These are phyloP conservation scores for Eucalyptus marginata DNA, from an alignment of 345 rosid species.

Conservation along the genomic window DNA sequence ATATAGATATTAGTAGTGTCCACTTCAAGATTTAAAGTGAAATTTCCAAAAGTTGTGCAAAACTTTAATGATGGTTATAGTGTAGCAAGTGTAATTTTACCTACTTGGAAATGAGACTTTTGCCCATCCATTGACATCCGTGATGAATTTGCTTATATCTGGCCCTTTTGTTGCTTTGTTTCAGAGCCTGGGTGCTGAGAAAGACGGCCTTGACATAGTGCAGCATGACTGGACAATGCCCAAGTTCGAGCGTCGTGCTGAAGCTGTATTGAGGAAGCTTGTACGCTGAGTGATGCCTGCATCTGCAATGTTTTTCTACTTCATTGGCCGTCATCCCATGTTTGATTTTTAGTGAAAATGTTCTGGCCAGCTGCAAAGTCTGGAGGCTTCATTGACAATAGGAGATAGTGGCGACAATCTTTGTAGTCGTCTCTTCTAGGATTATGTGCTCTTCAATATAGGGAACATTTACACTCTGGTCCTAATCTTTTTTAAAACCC, in stretches of 20 bases:
- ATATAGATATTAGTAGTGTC: background rate
- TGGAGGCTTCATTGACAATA: background rate
- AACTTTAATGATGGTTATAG: background rate
- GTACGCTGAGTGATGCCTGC: slow-evolving; percentile 16
- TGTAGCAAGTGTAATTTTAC: background rate
- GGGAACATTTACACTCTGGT: background rate
- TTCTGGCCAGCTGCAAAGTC: background rate
- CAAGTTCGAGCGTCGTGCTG: slow-evolving; percentile 84
- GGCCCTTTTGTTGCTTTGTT: background rate
- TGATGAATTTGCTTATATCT: background rate
- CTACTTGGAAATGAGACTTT: background rate
- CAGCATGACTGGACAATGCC: slow-evolving; percentile 87
- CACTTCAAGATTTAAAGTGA: background rate
- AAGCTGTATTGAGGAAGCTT: slow-evolving; percentile 70
- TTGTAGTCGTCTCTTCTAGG: background rate
- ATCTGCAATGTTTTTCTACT: background rate
- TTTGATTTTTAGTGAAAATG: background rate
- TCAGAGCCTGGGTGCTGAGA: slow-evolving; percentile 86
- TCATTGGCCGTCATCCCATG: background rate
- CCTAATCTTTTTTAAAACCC: background rate
- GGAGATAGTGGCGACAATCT: background rate
- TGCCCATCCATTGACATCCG: background rate
- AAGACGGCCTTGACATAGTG: slow-evolving; percentile 63
- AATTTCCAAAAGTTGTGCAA: background rate
- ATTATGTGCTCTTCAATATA: background rate